Evolutionary conservation across 768 basidiomycete genomes (phyloP), one percentile per base, ranked within the genome.

Genomic region (Amanita rimosa): DNA sequence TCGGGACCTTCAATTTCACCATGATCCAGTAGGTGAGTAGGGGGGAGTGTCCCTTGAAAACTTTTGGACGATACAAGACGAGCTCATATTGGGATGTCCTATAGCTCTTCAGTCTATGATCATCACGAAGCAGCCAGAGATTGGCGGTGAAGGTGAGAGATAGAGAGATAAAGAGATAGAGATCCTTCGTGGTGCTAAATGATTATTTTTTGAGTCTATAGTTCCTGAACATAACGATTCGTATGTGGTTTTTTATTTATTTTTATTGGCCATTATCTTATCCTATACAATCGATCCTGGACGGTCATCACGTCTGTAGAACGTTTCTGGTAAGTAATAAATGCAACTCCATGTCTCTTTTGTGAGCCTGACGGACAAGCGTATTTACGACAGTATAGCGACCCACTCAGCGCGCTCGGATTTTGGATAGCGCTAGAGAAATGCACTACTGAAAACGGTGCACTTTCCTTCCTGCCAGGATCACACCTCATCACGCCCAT

Each of bases 381-480:
- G 27, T 27, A 27, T 3, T n/a, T n/a, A n/a, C 13, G 34, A 37
- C 61, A 98, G 81, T 97, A 95, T 65, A 96, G 94, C 7, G 72
- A 86, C 35, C 96, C 96, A 9, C 88, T 88, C 0, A 82, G 81
- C 7, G 96, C 96, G 0, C 75, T 98, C 17, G 96, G 96, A 2
- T 90, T 94, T 61, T 99, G 96, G 96, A 87, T 98, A 50, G 89
- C 95, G 0, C 69, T 99, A 33, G 95, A 98, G 62, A 73, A 78
- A 51, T 96, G 93, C 63, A 93, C 92, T 4, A 60, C 74, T 2
- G 65, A 67, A 38, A 94, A 94, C 57, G 92, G 92, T 7, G 89
- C 91, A 6, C 73, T 93, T 5, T 88, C 84, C 4, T 95, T 94
- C 65, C 70, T 89, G 2, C 93, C 94, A 0, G 92, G 94, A 17